Conservation (phyloP, 2,329 filamentous ascomycete genomes). For the Ophiostoma montium region DNA sequence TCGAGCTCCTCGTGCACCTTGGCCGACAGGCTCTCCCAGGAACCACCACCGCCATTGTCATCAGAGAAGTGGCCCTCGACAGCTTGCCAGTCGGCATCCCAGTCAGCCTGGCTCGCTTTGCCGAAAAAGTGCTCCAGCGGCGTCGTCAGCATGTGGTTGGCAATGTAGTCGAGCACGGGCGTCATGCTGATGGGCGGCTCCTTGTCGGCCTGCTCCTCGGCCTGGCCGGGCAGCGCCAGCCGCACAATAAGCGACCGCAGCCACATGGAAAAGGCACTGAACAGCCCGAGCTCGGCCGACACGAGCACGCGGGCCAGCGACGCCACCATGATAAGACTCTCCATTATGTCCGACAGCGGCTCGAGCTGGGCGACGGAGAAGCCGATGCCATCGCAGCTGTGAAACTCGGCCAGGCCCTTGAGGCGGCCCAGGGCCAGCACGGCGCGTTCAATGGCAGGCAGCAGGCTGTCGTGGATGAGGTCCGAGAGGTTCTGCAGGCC, state of each 20-base stretch:
- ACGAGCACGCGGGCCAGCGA: conserved; percentile 59
- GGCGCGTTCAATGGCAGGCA: conserved; percentile 76
- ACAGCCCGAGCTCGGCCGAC: conserved; percentile 66
- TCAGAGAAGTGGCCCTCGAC: not conserved
- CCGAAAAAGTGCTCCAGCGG: conserved; percentile 49
- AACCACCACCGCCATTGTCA: not conserved
- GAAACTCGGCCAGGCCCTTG: conserved; percentile 68
- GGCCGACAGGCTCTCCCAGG: conserved; percentile 26
- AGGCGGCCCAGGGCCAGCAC: conserved; percentile 70
- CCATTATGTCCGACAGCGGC: conserved; percentile 53
- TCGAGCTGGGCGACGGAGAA: conserved; percentile 50
- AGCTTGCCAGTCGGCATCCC: conserved; percentile 28
- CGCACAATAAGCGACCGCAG: conserved; percentile 70
- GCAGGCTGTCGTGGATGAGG: conserved; percentile 72
- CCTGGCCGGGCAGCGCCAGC: conserved; percentile 49
- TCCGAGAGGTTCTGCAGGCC: conserved; percentile 66
- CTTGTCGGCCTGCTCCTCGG: conserved; percentile 64
- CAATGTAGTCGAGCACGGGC: conserved; percentile 65
- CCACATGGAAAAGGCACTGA: conserved; percentile 69
- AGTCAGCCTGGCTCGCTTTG: conserved; percentile 34
- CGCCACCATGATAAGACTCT: conserved; percentile 60
- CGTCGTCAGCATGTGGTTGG: conserved; percentile 52
- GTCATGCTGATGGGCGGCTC: conserved; percentile 61
- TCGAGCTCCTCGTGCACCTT: conserved; percentile 10
- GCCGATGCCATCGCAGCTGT: conserved; percentile 48